These are phyloP conservation scores for Trichoderma parareesei DNA, from an alignment of 495 filamentous ascomycete genomes.

Conservation along the genomic window DNA sequence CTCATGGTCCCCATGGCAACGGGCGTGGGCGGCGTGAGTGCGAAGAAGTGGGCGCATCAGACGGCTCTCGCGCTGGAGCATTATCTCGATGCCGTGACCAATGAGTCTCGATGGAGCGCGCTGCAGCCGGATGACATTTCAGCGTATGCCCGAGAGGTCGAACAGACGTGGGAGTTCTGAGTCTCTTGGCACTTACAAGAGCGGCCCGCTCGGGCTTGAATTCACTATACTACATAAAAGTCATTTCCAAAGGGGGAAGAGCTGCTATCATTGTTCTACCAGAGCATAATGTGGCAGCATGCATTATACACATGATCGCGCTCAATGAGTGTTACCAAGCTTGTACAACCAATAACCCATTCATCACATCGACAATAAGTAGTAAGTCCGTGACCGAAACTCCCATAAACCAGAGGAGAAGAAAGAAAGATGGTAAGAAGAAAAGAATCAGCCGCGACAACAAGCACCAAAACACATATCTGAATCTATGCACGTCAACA, in stretches of 20 bases:
- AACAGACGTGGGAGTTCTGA: slow-evolving; percentile 1
- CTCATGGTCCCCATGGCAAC: slow-evolving; percentile 44
- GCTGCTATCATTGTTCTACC: too few species aligned
- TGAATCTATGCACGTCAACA: background rate
- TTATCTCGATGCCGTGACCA: slow-evolving; percentile 34
- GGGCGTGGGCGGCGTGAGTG: slow-evolving; percentile 35
- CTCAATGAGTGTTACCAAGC: too few species aligned
- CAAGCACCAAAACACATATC: background rate
- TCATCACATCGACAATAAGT: background rate
- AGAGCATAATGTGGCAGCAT: too few species aligned
- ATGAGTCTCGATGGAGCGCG: slow-evolving; percentile 16
- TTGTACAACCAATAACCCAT: too few species aligned
- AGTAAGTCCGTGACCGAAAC: background rate
- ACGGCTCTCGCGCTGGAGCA: slow-evolving; percentile 42
- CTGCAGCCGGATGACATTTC: background rate
- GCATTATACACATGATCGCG: too few species aligned
- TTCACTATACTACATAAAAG: background rate
- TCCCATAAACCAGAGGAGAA: too few species aligned
- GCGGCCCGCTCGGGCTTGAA: background rate
- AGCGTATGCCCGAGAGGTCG: background rate
- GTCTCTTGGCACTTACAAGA: background rate
- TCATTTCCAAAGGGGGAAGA: background rate
- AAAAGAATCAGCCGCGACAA: background rate
- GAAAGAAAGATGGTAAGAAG: too few species aligned
- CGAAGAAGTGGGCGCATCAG: slow-evolving; percentile 41